These are phyloP conservation scores for Quercus mongolica DNA, from an alignment of 306 rosid species.

Conservation along the genomic window DNA sequence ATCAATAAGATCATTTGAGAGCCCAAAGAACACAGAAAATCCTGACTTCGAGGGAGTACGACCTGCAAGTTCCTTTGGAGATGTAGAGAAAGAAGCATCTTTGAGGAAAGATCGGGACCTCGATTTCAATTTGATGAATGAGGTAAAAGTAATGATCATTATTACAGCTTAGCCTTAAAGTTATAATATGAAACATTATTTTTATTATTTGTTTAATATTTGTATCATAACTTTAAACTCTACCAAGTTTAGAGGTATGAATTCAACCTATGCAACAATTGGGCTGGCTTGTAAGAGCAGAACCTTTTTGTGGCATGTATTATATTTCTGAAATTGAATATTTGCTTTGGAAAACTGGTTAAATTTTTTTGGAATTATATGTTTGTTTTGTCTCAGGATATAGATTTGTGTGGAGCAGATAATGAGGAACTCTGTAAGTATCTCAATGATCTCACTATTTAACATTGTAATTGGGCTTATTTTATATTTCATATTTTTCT, in stretches of 20 bases:
- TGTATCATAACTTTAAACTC: neutral
- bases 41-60: conserved; percentile 17
- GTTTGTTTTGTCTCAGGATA: conserved; percentile 39
- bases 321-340: neutral
- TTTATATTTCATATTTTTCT: conserved; percentile 15
- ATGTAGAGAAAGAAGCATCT: conserved; percentile 15
- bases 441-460: conserved; percentile 14
- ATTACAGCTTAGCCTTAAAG: conserved; percentile 2
- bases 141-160: conserved; percentile 41
- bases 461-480: neutral
- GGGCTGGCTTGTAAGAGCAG: neutral
- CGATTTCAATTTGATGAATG: conserved; percentile 29
- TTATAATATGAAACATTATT: neutral
- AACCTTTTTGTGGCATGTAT: neutral
- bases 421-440: conserved; percentile 39
- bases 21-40: conserved; percentile 34
- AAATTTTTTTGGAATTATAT: neutral
- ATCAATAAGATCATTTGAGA: conserved; percentile 26
- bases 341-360: conserved; percentile 9
- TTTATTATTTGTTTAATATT: neutral
- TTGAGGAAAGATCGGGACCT: conserved; percentile 29
- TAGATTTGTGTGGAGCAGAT: conserved; percentile 30
- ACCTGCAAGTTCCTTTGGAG: conserved; percentile 31
- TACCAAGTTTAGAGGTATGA: neutral
- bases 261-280: neutral